Evolutionary conservation across 345 rosid species (phyloP).

Genomic region (Fremontodendron californicum): DNA sequence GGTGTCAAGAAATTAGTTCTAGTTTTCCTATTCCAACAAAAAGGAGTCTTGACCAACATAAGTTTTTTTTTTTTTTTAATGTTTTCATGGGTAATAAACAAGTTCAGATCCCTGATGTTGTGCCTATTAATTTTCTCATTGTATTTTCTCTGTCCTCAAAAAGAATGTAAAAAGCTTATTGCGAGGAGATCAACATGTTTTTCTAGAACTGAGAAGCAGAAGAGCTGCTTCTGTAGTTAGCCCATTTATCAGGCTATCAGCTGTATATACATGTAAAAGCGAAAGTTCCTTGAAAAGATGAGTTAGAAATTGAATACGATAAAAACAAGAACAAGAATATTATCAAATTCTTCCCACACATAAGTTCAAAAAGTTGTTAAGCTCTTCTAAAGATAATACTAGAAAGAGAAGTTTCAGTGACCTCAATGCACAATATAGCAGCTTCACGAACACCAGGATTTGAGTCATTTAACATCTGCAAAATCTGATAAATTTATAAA

Average conservation of each 20-base stretch:
- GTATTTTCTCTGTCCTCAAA: neutral
- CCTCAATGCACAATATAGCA: constrained; percentile 93
- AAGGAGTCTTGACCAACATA: neutral
- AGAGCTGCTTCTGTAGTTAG: neutral
- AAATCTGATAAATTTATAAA: constrained; percentile 47
- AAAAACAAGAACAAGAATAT: neutral
- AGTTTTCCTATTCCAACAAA: neutral
- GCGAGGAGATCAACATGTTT: neutral
- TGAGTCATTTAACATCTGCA: constrained; percentile 89
- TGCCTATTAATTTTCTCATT: neutral
- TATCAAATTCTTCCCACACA: neutral
- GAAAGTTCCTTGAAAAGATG: neutral
- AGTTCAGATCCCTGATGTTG: neutral
- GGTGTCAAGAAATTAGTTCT: neutral
- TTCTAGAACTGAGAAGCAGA: neutral
- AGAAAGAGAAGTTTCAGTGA: constrained; percentile 20
- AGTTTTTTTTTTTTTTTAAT: neutral
- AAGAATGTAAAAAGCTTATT: neutral
- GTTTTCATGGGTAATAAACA: neutral
- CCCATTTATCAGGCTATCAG: neutral
- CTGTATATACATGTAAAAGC: neutral
- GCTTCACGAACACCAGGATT: constrained; percentile 93
- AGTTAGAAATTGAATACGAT: neutral
- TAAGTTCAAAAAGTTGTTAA: neutral
- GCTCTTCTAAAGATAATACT: neutral